Evolutionary conservation across 129 eudicot species (phyloP).

Genomic region (Calendula officinalis): DNA sequence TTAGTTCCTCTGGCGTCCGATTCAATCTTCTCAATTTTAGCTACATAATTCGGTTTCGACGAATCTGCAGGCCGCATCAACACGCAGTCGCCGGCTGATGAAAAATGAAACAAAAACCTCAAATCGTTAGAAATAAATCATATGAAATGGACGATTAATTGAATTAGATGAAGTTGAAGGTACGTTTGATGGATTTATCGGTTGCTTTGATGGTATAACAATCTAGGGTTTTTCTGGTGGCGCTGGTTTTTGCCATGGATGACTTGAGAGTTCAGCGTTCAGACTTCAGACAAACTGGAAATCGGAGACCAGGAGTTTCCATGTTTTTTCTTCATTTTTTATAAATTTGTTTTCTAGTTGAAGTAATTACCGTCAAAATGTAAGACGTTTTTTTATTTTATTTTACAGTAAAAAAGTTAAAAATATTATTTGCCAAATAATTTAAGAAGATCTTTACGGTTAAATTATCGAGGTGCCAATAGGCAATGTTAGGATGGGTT

Average conservation of each 20-base stretch:
- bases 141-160: not conserved
- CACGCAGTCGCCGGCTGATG: constrained; percentile 77
- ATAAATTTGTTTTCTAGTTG: not conserved
- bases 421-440: too few species aligned
- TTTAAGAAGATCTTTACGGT: too few species aligned
- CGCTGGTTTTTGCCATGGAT: constrained; percentile 68
- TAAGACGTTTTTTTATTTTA: not conserved
- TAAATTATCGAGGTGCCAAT: too few species aligned
- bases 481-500: too few species aligned
- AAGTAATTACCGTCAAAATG: not conserved
- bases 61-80: constrained; percentile 76
- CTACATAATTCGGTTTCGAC: constrained; percentile 74
- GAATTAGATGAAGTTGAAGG: not conserved
- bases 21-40: constrained; percentile 66
- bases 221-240: constrained; percentile 57
- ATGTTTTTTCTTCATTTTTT: not conserved
- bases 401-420: too few species aligned
- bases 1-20: constrained; percentile 56
- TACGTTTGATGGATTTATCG: constrained; percentile 63
- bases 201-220: constrained; percentile 58
- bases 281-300: not conserved
- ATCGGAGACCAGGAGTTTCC: not conserved
- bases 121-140: constrained; percentile 7
- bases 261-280: constrained; percentile 1
- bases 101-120: not conserved